Base-by-base conservation (phyloP, 805 yeast species). In the Candida broadrunensis region DNA sequence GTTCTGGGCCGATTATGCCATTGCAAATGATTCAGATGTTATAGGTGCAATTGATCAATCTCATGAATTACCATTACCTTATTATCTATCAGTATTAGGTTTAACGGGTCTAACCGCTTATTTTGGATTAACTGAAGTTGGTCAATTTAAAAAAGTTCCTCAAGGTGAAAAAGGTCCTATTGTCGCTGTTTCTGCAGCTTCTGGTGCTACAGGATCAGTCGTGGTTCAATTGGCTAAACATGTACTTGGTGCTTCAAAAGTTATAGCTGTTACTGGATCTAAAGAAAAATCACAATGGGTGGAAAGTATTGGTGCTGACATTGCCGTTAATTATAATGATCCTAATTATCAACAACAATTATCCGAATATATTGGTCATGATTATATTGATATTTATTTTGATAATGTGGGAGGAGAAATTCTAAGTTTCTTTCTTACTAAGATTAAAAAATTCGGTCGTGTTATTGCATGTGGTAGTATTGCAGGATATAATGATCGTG, bases 181-280 rank as follows among this genome's bases (percentile, higher is more conserved):
- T 6, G 66, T 77, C 48, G 60, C 80, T 34, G 64, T 82, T 34
- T 75, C 82, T 15, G 87, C 85, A 42, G 88, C 88, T 12, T 74
- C 83, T 6, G 88, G 88, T 45, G 85, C 86, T n/a, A 82, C 83
- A n/a, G 88, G 88, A 12, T 71, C 78, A 19, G 60, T 72, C 36
- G 75, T 68, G 36, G 75, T 80, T 16, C 86, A 81, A 55, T 54
- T 82, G 11, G 81, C 85, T 32, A 64, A 77, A 44, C 61, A 72
- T 30, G 58, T 76, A 9, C 67, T 74, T 54, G 74, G 75, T 27
- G 83, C 83, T 21, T 60, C 69, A 33, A 74, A 68, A 48, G 81
- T 82, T 19, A 69, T 80, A 53, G 87, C 82, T 33, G 72, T 80
- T 47, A 78, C 85, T 14, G 85, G 87, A 41, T 75, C 81, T 8